Base-by-base conservation (phyloP, 495 filamentous ascomycete species). In the Sabuloglossum arenarium region DNA sequence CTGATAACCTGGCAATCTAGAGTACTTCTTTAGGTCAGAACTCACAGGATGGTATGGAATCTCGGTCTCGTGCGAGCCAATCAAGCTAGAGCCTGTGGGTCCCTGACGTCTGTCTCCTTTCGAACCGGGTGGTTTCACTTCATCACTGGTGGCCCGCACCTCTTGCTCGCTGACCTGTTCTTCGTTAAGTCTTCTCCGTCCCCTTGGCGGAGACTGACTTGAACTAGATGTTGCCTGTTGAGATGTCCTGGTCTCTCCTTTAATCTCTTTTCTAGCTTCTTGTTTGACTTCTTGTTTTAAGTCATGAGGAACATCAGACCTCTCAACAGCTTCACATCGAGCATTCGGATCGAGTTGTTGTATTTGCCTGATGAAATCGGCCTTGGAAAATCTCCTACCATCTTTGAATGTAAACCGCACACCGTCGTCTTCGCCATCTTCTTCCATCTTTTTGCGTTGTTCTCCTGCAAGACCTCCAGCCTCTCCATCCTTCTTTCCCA, bases 351-450 rank as follows among this genome's bases (percentile, higher is more conserved):
- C 87, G 57, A 96, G 72, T 28, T 79, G 73, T 64, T 82, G 79
- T 59, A 99, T 81, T 62, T 91, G 80, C 51, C 79, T 70, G 59
- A 97, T 83, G 68, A 99, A 97, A 62, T 96, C 86, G 6, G 84
- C 79, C 67, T 94, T 95, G 64, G 77, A 91, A 84, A 97, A 79
- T 11, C 82, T 79, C 21, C 84, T 81, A 23, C 86, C 85, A 57
- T 79, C 74, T 31, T 75, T 77, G 56, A 98, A 80, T 3, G 85
- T 94, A 69, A 96, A 97, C 50, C 94, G 85, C 56, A 96, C 82
- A 42, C 80, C 77, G 62, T 94, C 88, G 53, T 88, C 80, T 0
- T 78, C 75, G 57, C 74, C 79, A 19, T 76, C 75, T 42, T 71
- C 67, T 24, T 57, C 63, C 45, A 56, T 59, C 57, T 64, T 62